These are phyloP conservation scores for Penicillium roqueforti DNA, from an alignment of 495 filamentous ascomycete genomes.

Conservation along the genomic window DNA sequence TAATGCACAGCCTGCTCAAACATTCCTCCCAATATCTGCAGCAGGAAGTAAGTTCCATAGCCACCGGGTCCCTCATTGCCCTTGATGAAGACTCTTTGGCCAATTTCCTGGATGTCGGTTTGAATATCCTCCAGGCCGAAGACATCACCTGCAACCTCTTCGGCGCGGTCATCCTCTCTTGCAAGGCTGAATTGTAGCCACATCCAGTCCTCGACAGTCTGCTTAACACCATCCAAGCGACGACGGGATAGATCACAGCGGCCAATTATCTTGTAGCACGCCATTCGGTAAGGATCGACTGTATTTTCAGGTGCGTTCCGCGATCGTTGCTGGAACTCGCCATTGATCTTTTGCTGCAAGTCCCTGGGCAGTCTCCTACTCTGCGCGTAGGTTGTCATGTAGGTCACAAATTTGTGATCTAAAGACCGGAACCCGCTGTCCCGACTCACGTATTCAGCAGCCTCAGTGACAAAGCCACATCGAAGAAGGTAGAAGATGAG, in stretches of 20 bases:
- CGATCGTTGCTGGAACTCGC: conserved; percentile 79
- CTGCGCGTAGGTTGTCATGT: conserved; percentile 76
- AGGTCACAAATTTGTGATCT: conserved; percentile 85
- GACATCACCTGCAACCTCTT: conserved; percentile 80
- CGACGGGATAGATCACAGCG: conserved; percentile 83
- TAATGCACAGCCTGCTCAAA: conserved; percentile 93
- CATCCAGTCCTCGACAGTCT: conserved; percentile 88
- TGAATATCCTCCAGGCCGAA: conserved; percentile 87
- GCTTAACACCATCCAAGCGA: conserved; percentile 73
- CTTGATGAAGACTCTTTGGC: conserved; percentile 78
- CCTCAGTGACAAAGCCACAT: conserved; percentile 76
- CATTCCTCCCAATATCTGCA: conserved; percentile 86
- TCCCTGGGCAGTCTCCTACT: conserved; percentile 66
- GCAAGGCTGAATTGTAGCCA: conserved; percentile 95
- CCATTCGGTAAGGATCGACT: conserved; percentile 92
- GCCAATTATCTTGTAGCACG: conserved; percentile 96
- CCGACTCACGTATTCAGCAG: conserved; percentile 75
- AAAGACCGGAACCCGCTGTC: conserved; percentile 81
- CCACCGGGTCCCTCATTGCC: conserved; percentile 66
- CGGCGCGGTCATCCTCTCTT: conserved; percentile 74
- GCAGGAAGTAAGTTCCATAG: conserved; percentile 86
- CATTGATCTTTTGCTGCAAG: conserved; percentile 78
- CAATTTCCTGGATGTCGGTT: conserved; percentile 79
- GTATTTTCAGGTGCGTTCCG: conserved; percentile 81
- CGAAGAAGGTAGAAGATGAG: conserved; percentile 90